Conservation (phyloP, 2,329 filamentous ascomycete genomes). For the Hypoxylon sp. region DNA sequence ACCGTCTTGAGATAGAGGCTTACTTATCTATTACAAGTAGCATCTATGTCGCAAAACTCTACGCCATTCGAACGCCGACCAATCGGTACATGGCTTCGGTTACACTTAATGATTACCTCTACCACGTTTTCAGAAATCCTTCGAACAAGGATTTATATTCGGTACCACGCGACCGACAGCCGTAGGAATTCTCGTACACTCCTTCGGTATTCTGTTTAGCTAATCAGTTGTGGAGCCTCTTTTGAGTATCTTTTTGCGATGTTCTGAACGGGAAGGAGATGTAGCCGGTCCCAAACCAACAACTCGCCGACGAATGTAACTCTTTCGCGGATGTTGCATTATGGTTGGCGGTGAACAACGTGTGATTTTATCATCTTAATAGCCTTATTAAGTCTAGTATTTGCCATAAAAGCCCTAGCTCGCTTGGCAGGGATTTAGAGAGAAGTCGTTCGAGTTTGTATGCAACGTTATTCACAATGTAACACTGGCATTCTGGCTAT, state of each 20-base stretch:
- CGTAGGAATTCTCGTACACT: not conserved
- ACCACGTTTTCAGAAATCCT: not conserved
- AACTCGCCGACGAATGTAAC: conserved; percentile 7
- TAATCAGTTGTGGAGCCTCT: conserved; percentile 3
- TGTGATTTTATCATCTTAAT: not conserved
- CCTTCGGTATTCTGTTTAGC: not conserved
- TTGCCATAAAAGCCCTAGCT: not conserved
- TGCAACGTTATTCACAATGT: conserved; percentile 8
- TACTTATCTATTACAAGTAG: not conserved
- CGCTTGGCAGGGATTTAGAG: not conserved
- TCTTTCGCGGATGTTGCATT: conserved; percentile 7
- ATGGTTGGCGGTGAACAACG: conserved; percentile 1
- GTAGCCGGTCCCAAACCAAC: not conserved
- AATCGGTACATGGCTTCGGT: not conserved
- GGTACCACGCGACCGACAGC: not conserved
- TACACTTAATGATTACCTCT: not conserved
- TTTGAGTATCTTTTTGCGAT: conserved; percentile 2
- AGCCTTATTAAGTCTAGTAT: not conserved
- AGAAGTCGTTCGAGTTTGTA: not conserved
- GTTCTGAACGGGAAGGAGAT: conserved; percentile 24
- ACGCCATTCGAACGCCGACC: not conserved
- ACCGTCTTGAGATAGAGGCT: not conserved
- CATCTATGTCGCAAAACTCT: not conserved
- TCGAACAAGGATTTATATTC: conserved; percentile 1
- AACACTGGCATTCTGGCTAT: conserved; percentile 1